These are phyloP conservation scores for Asterophora lycoperdoides DNA, from an alignment of 768 basidiomycete genomes.

Conservation along the genomic window DNA sequence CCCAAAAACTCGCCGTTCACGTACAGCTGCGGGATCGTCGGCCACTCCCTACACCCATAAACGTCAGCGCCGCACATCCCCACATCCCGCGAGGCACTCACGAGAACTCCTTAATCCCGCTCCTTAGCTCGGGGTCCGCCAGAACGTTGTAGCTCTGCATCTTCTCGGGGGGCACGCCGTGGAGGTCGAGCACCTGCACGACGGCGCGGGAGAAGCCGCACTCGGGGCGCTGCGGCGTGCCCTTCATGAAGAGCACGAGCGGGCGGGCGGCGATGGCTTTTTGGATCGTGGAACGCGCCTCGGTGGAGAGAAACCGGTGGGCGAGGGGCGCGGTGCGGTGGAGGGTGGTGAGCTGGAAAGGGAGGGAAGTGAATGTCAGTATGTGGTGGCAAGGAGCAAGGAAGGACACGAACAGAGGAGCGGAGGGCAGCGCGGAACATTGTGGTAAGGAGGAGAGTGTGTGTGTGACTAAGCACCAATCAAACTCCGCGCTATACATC, in stretches of 20 bases:
- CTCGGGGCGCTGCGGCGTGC: slow-evolving; percentile 78
- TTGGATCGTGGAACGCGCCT: slow-evolving; percentile 61
- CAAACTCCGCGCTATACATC: too few relatives aligned
- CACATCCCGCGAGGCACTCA: slow-evolving; percentile 39
- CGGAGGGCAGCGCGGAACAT: too few relatives aligned
- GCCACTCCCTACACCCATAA: slow-evolving; percentile 74
- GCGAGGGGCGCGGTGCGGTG: slow-evolving; percentile 25
- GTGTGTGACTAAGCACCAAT: too few relatives aligned
- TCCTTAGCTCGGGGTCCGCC: slow-evolving; percentile 78
- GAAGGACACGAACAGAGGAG: too few relatives aligned
- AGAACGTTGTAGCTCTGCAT: slow-evolving; percentile 89
- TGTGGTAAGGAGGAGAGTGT: too few relatives aligned
- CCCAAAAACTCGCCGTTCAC: slow-evolving; percentile 94
- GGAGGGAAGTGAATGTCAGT: not conserved
- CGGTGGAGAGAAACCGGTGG: slow-evolving; percentile 52
- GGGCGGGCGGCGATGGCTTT: slow-evolving; percentile 71
- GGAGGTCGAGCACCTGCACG: slow-evolving; percentile 82
- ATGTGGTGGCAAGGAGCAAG: not conserved
- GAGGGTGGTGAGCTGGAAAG: slow-evolving; percentile 27
- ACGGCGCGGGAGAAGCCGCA: slow-evolving; percentile 97
- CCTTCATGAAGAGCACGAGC: slow-evolving; percentile 98
- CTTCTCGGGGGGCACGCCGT: slow-evolving; percentile 77
- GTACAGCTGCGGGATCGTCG: slow-evolving; percentile 94
- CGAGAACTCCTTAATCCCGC: slow-evolving; percentile 95
- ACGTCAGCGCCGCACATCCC: not conserved